phyloP scores from a whole-genome alignment of 176 grass and related monocot species.

The Oryza brachyantha region DNA sequence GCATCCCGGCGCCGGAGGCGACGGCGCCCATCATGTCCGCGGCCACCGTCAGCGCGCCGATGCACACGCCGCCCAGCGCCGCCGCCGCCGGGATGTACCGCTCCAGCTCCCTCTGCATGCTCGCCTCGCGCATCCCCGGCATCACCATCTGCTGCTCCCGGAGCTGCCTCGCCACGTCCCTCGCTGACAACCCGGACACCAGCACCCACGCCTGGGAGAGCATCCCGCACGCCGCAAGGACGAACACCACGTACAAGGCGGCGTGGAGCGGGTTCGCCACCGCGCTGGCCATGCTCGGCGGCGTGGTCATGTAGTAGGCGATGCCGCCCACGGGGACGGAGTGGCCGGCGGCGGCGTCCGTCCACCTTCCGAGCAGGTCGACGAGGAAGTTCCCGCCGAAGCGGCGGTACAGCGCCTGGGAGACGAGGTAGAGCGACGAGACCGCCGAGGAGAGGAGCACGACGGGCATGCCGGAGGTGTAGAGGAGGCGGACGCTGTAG shows the following conservation, averaged over 20 bases:
- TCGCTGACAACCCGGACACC: conserved; percentile 38
- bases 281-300: conserved; percentile 27
- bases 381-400: conserved; percentile 28
- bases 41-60: not conserved
- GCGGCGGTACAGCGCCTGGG: not conserved
- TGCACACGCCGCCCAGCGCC: not conserved
- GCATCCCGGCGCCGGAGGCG: not conserved
- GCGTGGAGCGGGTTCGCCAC: conserved; percentile 33
- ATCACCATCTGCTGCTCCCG: conserved; percentile 49
- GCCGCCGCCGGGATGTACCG: not conserved
- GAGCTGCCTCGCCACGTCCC: conserved; percentile 40
- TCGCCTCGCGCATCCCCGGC: not conserved
- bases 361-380: conserved; percentile 37
- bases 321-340: conserved; percentile 29
- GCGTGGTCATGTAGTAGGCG: conserved; percentile 39
- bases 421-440: not conserved
- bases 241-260: conserved; percentile 31
- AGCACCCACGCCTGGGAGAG: conserved; percentile 36
- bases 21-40: not conserved
- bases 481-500: not conserved
- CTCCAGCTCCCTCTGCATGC: not conserved
- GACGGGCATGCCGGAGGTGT: not conserved
- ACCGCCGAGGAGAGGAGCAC: not conserved
- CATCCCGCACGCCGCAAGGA: conserved; percentile 33
- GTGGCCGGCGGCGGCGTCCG: not conserved